These are phyloP conservation scores for Hirsutella minnesotensis DNA, from an alignment of 2,329 filamentous ascomycete genomes.

Conservation along the genomic window DNA sequence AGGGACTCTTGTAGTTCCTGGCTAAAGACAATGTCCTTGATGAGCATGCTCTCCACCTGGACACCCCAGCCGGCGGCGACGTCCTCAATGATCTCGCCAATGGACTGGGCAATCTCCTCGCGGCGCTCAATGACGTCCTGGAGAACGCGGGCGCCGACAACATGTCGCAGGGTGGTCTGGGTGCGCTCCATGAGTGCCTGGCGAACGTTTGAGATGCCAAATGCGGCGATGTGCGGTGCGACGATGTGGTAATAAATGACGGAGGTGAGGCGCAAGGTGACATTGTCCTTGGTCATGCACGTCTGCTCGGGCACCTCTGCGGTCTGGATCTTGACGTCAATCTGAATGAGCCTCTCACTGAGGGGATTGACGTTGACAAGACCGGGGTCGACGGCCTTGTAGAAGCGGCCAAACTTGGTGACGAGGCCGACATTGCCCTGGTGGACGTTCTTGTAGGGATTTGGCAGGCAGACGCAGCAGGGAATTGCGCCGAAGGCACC, in stretches of 20 bases:
- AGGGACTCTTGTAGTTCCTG: conserved; percentile 90
- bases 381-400: conserved; percentile 90
- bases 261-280: conserved; percentile 82
- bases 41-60: conserved; percentile 93
- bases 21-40: conserved; percentile 98
- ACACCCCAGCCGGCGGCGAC: conserved; percentile 92
- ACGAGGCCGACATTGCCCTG: conserved; percentile 94
- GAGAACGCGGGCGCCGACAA: conserved; percentile 86
- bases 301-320: conserved; percentile 92
- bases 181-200: conserved; percentile 97
- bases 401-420: conserved; percentile 90
- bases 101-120: conserved; percentile 90
- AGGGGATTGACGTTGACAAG: conserved; percentile 96
- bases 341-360: conserved; percentile 76
- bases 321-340: conserved; percentile 99
- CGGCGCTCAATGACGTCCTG: conserved; percentile 98
- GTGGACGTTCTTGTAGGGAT: conserved; percentile 84
- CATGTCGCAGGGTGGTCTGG: conserved; percentile 92
- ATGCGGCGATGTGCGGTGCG: conserved; percentile 90
- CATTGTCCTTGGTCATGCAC: conserved; percentile 99
- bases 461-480: conserved; percentile 85
- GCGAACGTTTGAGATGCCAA: conserved; percentile 87
- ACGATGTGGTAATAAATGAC: conserved; percentile 99
- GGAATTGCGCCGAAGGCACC: conserved; percentile 79
- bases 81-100: conserved; percentile 94